These are phyloP conservation scores for Suillus hirtellus DNA, from an alignment of 768 basidiomycete species.

Conservation along the genomic window DNA sequence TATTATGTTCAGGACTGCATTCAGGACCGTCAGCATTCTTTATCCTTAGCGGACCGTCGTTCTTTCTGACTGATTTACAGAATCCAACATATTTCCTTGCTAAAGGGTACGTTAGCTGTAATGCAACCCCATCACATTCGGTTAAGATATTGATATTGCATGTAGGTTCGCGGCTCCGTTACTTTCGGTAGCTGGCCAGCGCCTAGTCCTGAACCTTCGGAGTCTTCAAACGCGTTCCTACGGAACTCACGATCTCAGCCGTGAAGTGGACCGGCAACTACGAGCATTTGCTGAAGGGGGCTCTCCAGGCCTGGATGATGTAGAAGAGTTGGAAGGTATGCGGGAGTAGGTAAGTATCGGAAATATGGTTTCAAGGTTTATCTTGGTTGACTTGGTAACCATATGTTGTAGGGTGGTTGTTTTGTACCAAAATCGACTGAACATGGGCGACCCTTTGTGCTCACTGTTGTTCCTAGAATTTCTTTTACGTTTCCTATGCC, in stretches of 20 bases:
- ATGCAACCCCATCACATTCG: background rate
- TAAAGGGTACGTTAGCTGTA: constrained; percentile 4
- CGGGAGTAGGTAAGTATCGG: background rate
- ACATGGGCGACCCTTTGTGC: background rate
- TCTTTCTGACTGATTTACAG: constrained; percentile 9
- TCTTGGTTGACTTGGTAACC: background rate
- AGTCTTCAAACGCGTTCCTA: constrained; percentile 4
- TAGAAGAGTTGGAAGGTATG: background rate
- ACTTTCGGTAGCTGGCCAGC: constrained; percentile 20
- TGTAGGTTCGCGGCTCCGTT: constrained; percentile 18
- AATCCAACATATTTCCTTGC: constrained; percentile 16
- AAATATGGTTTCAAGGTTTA: background rate
- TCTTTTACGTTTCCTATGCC: background rate
- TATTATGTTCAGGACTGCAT: constrained; percentile 14
- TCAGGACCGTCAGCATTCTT: constrained; percentile 5
- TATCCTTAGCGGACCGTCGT: background rate
- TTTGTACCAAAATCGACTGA: too few relatives aligned
- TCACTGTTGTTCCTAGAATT: background rate
- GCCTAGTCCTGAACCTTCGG: constrained; percentile 21
- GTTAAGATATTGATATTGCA: background rate
- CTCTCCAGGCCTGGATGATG: background rate
- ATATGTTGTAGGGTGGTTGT: background rate
- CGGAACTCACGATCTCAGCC: constrained; percentile 14
- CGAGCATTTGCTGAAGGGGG: constrained; percentile 5
- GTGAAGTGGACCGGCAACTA: constrained; percentile 23